Conservation (phyloP, 805 yeast genomes). For the Candida alai region DNA sequence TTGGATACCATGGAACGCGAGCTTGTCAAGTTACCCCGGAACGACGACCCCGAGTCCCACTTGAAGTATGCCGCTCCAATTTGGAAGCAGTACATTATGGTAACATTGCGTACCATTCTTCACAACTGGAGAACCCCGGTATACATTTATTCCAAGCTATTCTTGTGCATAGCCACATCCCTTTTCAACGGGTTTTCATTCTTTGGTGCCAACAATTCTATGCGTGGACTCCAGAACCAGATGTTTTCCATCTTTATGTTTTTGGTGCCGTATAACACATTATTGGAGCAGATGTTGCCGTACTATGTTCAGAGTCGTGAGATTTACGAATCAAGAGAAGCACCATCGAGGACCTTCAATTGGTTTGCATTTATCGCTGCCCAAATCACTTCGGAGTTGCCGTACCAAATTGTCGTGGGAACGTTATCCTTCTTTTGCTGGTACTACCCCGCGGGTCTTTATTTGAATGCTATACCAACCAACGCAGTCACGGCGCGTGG, state of each 20-base stretch:
- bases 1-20: slow-evolving; percentile 60
- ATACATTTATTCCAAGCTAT: slow-evolving; percentile 59
- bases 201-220: slow-evolving; percentile 53
- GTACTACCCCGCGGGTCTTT: slow-evolving; percentile 58
- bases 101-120: slow-evolving; percentile 12
- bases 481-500: slow-evolving; percentile 34
- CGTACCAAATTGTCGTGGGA: slow-evolving; percentile 44
- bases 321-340: slow-evolving; percentile 38
- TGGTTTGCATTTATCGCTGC: slow-evolving; percentile 39
- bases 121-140: slow-evolving; percentile 54
- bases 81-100: slow-evolving; percentile 30
- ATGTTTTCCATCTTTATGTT: slow-evolving; percentile 43
- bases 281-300: slow-evolving; percentile 32
- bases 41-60: slow-evolving; percentile 15
- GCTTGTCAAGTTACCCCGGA: slow-evolving; percentile 20
- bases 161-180: slow-evolving; percentile 50
- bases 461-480: slow-evolving; percentile 51
- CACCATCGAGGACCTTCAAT: slow-evolving; percentile 39
- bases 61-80: slow-evolving; percentile 25
- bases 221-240: slow-evolving; percentile 59
- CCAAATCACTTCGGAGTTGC: slow-evolving; percentile 41
- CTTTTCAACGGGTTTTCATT: slow-evolving; percentile 72
- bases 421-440: slow-evolving; percentile 34
- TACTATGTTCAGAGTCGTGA: slow-evolving; percentile 37
- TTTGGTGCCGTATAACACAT: slow-evolving; percentile 28